Evolutionary conservation across 2,329 filamentous ascomycete species (phyloP).

Genomic region (Aspergillus sp.): DNA sequence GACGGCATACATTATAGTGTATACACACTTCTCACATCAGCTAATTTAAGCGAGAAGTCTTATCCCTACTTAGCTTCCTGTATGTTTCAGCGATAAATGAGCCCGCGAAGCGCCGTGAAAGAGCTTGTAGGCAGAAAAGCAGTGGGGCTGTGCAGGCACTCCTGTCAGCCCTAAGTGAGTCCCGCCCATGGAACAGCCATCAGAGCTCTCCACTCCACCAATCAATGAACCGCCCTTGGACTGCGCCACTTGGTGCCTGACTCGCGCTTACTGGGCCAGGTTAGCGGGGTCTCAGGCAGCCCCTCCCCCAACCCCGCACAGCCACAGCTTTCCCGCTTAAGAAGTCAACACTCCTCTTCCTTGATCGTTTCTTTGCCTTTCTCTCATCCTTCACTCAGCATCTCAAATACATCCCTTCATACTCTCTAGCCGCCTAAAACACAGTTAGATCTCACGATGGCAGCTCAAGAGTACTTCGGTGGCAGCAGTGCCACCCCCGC

Average conservation of each 20-base stretch:
- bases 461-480: slow-evolving; percentile 9
- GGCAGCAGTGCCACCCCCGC: background rate
- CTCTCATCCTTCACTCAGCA: background rate
- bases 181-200: background rate
- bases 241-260: slow-evolving; percentile 4
- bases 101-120: background rate
- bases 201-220: background rate
- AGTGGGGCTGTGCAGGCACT: background rate
- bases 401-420: background rate
- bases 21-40: too few species aligned
- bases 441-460: background rate
- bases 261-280: background rate
- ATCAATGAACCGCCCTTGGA: background rate
- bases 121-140: background rate
- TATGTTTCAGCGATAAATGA: background rate
- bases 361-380: background rate
- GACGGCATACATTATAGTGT: too few species aligned
- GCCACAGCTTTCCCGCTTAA: background rate
- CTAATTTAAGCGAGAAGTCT: too few species aligned
- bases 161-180: background rate
- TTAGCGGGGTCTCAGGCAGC: slow-evolving; percentile 2
- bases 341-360: background rate
- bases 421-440: background rate
- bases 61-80: too few species aligned
- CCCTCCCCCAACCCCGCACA: slow-evolving; percentile 1